A percentile compares a stretch with the other conserved stretches of the same genome.
phyloP scores from a whole-genome alignment of 2,329 filamentous ascomycete genomes.

The Exutisphaerella laricina region DNA sequence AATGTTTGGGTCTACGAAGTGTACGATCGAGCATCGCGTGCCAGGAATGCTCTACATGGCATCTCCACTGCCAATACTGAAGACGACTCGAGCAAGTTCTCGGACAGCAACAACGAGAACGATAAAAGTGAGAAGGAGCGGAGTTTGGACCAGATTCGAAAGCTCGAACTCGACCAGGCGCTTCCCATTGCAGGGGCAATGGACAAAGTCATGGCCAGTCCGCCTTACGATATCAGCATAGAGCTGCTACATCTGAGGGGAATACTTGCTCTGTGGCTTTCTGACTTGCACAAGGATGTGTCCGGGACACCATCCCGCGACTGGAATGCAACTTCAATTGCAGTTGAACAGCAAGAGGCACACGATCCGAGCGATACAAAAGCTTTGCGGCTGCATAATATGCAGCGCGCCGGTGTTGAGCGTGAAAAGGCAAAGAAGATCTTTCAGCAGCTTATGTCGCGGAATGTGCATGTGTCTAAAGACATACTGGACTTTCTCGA shows the following conservation, averaged over 20 bases:
- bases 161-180: constrained; percentile 51
- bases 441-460: constrained; percentile 9
- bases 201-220: constrained; percentile 62
- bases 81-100: constrained; percentile 8
- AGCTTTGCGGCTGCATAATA: constrained; percentile 3
- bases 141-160: constrained; percentile 5
- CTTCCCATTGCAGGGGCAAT: constrained; percentile 61
- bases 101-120: background rate
- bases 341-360: no score
- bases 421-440: constrained; percentile 13
- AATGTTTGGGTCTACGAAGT: constrained; percentile 74
- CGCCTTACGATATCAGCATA: constrained; percentile 63
- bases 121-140: constrained; percentile 29
- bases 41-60: constrained; percentile 27
- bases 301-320: background rate
- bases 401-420: no score
- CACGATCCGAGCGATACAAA: constrained; percentile 8
- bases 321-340: no score
- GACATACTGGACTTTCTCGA: constrained; percentile 12
- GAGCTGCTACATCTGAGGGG: constrained; percentile 66
- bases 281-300: constrained; percentile 51
- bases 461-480: constrained; percentile 9
- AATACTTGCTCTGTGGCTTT: constrained; percentile 69
- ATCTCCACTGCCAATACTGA: no score
- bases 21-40: constrained; percentile 53